Base-by-base conservation (phyloP, 2,329 filamentous ascomycete species). In the Ophidiomyces ophidiicola region DNA sequence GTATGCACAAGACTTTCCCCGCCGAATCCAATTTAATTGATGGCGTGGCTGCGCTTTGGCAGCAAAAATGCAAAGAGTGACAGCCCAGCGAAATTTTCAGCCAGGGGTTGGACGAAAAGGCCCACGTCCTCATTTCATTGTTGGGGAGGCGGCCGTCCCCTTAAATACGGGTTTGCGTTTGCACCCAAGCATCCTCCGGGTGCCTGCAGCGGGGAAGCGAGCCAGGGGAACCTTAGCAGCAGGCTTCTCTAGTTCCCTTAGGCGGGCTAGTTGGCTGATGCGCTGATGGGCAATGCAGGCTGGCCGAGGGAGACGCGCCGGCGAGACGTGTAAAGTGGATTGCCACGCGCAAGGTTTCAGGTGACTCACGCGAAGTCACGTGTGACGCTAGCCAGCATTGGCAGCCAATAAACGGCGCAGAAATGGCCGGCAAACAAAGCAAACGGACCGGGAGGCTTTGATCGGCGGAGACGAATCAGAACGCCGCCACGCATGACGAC, bases 311-410 rank as follows among this genome's bases (percentile, higher is more conserved):
- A 26, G 37, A 39, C 37, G 37, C 37, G 37, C 31, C 5, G 12
- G 14, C 24, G 23, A 33, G 39, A 44, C 44, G 44, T 39, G 44
- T 46, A 46, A 43, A 45, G 34, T 45, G 42, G 44, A 26, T 42
- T 37, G 10, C 6, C 5, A 10, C n/a, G 36, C 26, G 24, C 41
- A 20, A 32, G 20, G 28, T 14, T 23, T 38, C 42, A 39, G 35
- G 46, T 48, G 46, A 45, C 34, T 44, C 44, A 48, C 46, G 40
- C 46, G 46, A 39, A 21, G 23, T 43, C 46, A 43, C 40, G 39
- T 46, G 46, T 6, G 10, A 17, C 2, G n/a, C 17, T 37, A 14
- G 6, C 4, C 2, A 2, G 12, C 7, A 5, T 10, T 37, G 2
- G 2, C n/a, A 23, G 36, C 36, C 36, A 39, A 39, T 39, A 20